Conservation (phyloP, 2,329 filamentous ascomycete species). For the Alternaria sp. region DNA sequence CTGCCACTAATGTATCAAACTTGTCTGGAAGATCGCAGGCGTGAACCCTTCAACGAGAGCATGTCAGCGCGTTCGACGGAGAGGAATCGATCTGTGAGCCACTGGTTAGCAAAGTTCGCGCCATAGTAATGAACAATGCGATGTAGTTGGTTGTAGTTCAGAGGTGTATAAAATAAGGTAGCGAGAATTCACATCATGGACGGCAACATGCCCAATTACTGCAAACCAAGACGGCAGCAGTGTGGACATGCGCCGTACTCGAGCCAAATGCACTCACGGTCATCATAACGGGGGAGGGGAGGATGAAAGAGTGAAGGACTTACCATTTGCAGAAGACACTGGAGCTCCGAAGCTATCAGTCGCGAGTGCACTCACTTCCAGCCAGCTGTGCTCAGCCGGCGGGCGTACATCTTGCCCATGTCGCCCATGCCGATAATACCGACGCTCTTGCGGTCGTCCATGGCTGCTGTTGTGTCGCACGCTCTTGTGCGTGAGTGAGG, state of each 20-base stretch:
- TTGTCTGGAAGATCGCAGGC: constrained; percentile 93
- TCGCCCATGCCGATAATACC: constrained; percentile 99
- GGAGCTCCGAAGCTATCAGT: constrained; percentile 16
- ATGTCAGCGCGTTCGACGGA: constrained; percentile 14
- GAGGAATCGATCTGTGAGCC: constrained; percentile 33
- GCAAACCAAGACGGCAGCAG: constrained; percentile 77
- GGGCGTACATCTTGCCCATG: constrained; percentile 99
- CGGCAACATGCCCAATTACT: constrained; percentile 64
- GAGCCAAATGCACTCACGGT: constrained; percentile 99
- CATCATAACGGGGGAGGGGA: constrained; percentile 71
- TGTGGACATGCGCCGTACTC: constrained; percentile 78
- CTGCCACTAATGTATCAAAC: constrained; percentile 77
- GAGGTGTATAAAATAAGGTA: constrained; percentile 90
- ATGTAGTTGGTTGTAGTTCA: constrained; percentile 62
- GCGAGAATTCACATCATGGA: constrained; percentile 99
- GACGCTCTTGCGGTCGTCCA: constrained; percentile 73
- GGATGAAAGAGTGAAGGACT: constrained; percentile 24
- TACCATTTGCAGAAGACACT: constrained; percentile 29
- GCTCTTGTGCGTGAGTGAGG: constrained; percentile 27
- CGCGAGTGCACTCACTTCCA: constrained; percentile 78
- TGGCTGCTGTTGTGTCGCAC: constrained; percentile 41
- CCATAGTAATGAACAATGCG: constrained; percentile 25
- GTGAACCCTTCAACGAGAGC: constrained; percentile 71
- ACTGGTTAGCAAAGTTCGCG: constrained; percentile 41
- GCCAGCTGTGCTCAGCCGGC: constrained; percentile 83